Evolutionary conservation across 1,284 basidiomycete genomes (phyloP), one percentile per base, ranked within the genome.

Genomic region (Ceratobasidium sp.): DNA sequence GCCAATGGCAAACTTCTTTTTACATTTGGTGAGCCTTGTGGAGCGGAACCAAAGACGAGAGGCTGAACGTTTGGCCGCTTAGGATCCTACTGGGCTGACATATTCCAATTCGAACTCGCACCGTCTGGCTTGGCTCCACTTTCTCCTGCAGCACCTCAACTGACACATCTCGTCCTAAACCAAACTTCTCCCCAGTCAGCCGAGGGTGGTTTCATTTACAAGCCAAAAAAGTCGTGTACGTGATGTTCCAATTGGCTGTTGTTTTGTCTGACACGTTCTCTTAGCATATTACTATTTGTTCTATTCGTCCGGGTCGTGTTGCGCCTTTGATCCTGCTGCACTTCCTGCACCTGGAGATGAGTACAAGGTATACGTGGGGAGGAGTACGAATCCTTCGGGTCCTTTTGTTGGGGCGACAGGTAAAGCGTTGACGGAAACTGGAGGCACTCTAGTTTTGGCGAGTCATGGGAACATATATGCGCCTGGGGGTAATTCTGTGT

Each of bases 391-490:
- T 3, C 76, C 77, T 1, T 77, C 76, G n/a, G 79, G 80, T 0
- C 79, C 79, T 1, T 81, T 80, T 75, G 72, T 78, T 60, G 80
- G 77, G 65, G 70, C 75, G 36, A 75, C 64, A 57, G 79, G 79
- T 1, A 73, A 71, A n/a, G 75, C 77, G 30, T 60, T 79, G 73
- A 75, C 72, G 72, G 73, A 73, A 50, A 77, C 78, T 3, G 77
- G 78, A 36, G 81, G 80, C 23, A 79, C 78, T 10, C 77, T 80
- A 46, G 78, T 82, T 21, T 78, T 81, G 10, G 79, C 76, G 34
- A 79, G 78, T 26, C 81, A 80, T 74, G 81, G 76, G 48, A 79
- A 80, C 62, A 76, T 82, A 53, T 80, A 79, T 73, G 79, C 80
- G 26, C 79, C 80, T 26, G 80, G 80, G 36, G 79, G 77, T 21